Evolutionary conservation across 2,329 filamentous ascomycete genomes (phyloP), one percentile per base, ranked within the genome.

Genomic region (Sphaceloma murrayae): DNA sequence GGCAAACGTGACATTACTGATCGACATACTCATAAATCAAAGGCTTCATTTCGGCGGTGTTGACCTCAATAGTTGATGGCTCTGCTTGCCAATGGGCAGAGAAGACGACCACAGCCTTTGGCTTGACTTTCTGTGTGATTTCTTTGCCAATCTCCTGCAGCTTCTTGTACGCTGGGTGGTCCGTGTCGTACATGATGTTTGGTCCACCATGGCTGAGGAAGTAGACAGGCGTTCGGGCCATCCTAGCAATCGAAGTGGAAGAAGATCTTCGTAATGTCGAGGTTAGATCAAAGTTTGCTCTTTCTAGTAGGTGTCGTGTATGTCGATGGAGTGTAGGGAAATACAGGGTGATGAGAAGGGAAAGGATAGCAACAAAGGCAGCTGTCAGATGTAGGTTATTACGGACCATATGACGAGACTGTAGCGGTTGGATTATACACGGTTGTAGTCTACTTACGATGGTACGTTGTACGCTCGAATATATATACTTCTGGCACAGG

Each of bases 71-170:
- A 3, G 65, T 68, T 52, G 71, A 65, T 29, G 62, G 61, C 56
- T 63, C 34, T 5, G 71, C 77, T 62, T 84, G 78, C 82, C 83
- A 87, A 60, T 88, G 82, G 1, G 81, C 83, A 1, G 82, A 85
- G 57, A 88, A 80, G 18, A 86, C 78, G 1, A 87, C 76, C 11
- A 87, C 72, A 2, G 81, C 83, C 49, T 75, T 78, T 1, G 82
- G 82, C 54, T 78, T 80, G 32, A 85, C 75, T 49, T 76, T 74
- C 19, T 73, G 66, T 0, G 80, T 85, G 56, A 87, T 85, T 54
- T 86, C 81, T 5, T 61, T 67, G 31, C 82, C 82, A 43, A 85
- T 78, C 17, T 68, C 59, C 52, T 79, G 72, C 3, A 87, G 72
- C 45, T 80, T 66, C 3, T 67, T 58, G 54, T 81, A 84, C 7